phyloP scores from a whole-genome alignment of 805 yeast species.

The Kodamaea kakaduensis region DNA sequence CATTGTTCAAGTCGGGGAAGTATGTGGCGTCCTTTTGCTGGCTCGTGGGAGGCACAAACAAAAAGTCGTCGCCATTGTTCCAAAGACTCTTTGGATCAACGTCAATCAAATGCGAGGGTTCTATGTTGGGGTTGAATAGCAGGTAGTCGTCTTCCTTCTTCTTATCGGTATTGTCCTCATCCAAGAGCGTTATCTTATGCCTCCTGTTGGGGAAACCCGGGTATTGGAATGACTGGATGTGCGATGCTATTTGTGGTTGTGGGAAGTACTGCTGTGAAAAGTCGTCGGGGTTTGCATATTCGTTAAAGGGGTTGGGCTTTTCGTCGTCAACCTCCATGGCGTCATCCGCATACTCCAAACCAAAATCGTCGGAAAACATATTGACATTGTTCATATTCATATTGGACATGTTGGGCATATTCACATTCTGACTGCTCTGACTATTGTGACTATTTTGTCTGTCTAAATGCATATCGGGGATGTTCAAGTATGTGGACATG shows the following conservation, averaged over 20 bases:
- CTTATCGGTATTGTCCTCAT: constrained; percentile 16
- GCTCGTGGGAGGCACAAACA: constrained; percentile 25
- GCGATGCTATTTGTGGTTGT: constrained; percentile 11
- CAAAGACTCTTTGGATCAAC: constrained; percentile 16
- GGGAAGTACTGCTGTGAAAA: constrained; percentile 10
- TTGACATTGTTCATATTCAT: constrained; percentile 13
- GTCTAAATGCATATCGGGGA: constrained; percentile 30
- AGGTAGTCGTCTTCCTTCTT: constrained; percentile 32
- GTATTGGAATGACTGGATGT: constrained; percentile 11
- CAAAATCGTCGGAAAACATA: constrained; percentile 5
- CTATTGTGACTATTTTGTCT: constrained; percentile 19
- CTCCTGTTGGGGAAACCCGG: constrained; percentile 18
- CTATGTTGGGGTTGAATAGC: constrained; percentile 39
- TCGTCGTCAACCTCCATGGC: constrained; percentile 11
- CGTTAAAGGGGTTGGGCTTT: constrained; percentile 29
- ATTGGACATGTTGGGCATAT: no score
- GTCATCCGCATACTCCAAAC: constrained; percentile 7
- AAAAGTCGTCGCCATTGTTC: constrained; percentile 18
- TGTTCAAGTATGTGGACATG: constrained; percentile 26
- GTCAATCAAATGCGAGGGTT: constrained; percentile 35
- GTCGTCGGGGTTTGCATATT: constrained; percentile 38
- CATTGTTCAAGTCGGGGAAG: constrained; percentile 9
- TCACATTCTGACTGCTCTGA: no score
- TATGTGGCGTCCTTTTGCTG: constrained; percentile 12
- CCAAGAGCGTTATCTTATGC: constrained; percentile 33